A percentile compares a stretch with the other conserved stretches of the same genome.
Conservation (phyloP, 2,329 filamentous ascomycete species). For the Talaromyces sp. region DNA sequence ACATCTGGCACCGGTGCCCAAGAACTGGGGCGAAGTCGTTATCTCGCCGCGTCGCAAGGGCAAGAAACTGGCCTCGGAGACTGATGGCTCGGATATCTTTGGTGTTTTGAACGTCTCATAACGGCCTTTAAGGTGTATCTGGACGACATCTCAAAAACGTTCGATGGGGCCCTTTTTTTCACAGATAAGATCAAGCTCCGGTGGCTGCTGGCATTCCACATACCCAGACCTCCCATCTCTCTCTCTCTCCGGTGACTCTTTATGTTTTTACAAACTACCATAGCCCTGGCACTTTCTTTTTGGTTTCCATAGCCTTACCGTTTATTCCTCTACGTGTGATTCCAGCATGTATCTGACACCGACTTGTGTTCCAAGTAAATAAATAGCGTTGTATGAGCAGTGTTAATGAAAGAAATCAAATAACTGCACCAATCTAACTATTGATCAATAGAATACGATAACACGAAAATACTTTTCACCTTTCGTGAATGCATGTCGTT, state of each 20-base stretch:
- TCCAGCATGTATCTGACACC: neutral
- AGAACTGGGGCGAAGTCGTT: slow-evolving; percentile 41
- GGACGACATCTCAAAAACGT: too few relatives aligned
- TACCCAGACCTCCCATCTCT: slow-evolving; percentile 5
- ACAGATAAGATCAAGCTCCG: too few relatives aligned
- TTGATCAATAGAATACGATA: too few relatives aligned
- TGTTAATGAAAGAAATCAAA: neutral
- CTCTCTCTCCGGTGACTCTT: slow-evolving; percentile 10
- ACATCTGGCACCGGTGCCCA: slow-evolving; percentile 24
- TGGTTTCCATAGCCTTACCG: neutral
- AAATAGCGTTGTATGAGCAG: neutral
- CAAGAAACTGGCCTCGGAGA: slow-evolving; percentile 20
- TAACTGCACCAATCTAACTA: neutral
- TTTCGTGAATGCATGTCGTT: neutral
- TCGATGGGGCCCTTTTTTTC: too few relatives aligned
- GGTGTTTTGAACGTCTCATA: slow-evolving; percentile 31
- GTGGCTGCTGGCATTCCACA: too few relatives aligned
- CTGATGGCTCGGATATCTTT: slow-evolving; percentile 30
- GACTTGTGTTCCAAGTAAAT: neutral
- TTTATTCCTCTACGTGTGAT: neutral
- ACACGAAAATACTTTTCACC: too few relatives aligned
- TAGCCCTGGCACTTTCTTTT: neutral
- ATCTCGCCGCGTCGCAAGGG: slow-evolving; percentile 31
- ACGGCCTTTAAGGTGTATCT: too few relatives aligned
- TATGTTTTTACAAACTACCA: neutral